Percentiles rank a stretch among this genome's conserved stretches.
These are phyloP conservation scores for Neurospora sp. DNA, from an alignment of 495 filamentous ascomycete species.

Conservation along the genomic window DNA sequence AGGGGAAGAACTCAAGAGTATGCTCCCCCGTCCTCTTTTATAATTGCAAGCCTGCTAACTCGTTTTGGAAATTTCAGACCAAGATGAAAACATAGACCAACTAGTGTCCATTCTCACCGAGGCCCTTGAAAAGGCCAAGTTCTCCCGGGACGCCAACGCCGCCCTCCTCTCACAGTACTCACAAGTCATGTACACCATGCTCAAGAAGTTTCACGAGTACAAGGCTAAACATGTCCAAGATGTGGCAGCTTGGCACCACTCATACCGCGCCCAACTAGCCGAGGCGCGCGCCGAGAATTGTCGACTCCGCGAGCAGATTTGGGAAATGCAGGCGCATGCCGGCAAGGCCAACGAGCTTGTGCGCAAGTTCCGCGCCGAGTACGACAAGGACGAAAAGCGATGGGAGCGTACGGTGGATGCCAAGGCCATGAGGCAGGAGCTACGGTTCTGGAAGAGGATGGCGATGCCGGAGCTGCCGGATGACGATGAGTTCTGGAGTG, in stretches of 20 bases:
- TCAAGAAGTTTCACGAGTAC: conserved; percentile 43
- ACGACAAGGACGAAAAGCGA: conserved; percentile 35
- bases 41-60: not conserved
- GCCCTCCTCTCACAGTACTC: conserved; percentile 39
- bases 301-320: conserved; percentile 45
- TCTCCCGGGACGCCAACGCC: conserved; percentile 41
- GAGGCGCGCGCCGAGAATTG: conserved; percentile 47
- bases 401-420: conserved; percentile 37
- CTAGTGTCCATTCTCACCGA: conserved; percentile 42
- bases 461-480: conserved; percentile 40
- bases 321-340: conserved; percentile 45
- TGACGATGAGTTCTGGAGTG: conserved; percentile 43
- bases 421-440: conserved; percentile 34
- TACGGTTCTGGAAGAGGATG: conserved; percentile 46
- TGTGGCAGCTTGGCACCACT: conserved; percentile 43
- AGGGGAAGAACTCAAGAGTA: conserved; percentile 41
- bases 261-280: conserved; percentile 45
- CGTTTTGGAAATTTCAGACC: conserved; percentile 19
- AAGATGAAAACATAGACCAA: conserved; percentile 41
- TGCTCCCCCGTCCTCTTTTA: not conserved
- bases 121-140: conserved; percentile 42
- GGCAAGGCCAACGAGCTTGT: conserved; percentile 37
- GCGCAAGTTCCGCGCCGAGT: conserved; percentile 36
- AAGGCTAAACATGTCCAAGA: conserved; percentile 42
- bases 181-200: conserved; percentile 34